A percentile compares a stretch with the other conserved stretches of the same genome.
Conservation (phyloP, 139 green algal genomes). For the Raphidocelis subcapitata region DNA sequence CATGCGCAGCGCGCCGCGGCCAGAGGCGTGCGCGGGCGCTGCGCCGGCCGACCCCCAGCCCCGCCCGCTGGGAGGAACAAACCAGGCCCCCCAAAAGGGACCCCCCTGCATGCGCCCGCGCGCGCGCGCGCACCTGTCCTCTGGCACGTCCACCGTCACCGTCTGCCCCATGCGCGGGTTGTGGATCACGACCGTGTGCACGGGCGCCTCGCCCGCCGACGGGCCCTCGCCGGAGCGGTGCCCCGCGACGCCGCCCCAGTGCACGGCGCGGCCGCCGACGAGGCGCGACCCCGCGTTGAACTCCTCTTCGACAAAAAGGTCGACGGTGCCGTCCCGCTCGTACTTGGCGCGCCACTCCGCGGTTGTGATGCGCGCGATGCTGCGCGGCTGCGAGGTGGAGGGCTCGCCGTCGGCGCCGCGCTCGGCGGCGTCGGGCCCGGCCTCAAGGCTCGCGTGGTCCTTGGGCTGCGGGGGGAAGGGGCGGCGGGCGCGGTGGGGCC, state of each 20-base stretch:
- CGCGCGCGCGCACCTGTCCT: constrained; percentile 71
- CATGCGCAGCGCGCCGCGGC: no score
- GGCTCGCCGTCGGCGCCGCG: constrained; percentile 1
- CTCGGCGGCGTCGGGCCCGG: no score
- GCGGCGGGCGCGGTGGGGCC: background rate
- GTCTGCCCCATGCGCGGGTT: constrained; percentile 71
- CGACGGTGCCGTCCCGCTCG: constrained; percentile 79
- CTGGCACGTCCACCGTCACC: constrained; percentile 83
- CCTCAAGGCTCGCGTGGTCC: background rate
- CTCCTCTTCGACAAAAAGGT: constrained; percentile 93
- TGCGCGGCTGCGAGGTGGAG: constrained; percentile 25
- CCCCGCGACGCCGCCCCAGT: constrained; percentile 68
- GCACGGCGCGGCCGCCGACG: constrained; percentile 68
- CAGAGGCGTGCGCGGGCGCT: no score
- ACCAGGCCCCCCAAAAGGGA: no score
- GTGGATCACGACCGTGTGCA: constrained; percentile 80
- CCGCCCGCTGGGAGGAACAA: no score
- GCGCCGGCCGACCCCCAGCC: background rate
- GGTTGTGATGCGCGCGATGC: constrained; percentile 74
- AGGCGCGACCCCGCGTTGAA: constrained; percentile 90
- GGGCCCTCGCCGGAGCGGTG: constrained; percentile 76
- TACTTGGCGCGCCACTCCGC: constrained; percentile 78
- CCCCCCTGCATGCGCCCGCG: no score
- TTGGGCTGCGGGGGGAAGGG: background rate
- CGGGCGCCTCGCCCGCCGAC: constrained; percentile 34